Percentiles rank a stretch among this genome's conserved stretches.
phyloP scores from a whole-genome alignment of 352 stramenopile genomes.

The Phytopythium montanum region DNA sequence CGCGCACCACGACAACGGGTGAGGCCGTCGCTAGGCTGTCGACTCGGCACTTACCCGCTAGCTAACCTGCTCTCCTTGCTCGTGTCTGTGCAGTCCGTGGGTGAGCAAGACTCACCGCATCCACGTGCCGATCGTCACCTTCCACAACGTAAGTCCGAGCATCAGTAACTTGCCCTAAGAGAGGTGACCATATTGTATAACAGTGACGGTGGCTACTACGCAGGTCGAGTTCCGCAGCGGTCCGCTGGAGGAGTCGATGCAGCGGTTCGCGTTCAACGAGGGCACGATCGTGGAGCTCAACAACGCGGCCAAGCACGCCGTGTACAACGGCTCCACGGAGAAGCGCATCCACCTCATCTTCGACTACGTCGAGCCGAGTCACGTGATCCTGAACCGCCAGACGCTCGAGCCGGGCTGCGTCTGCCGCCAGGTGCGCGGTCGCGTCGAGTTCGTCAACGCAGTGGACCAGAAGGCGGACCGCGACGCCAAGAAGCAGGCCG shows the following conservation, averaged over 20 bases:
- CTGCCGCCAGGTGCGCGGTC: slow-evolving; percentile 49
- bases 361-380: slow-evolving; percentile 89
- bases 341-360: slow-evolving; percentile 96
- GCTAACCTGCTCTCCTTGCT: neutral
- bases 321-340: slow-evolving; percentile 84
- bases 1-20: slow-evolving; percentile 94
- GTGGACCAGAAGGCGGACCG: slow-evolving; percentile 21
- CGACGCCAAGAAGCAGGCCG: slow-evolving; percentile 18
- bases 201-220: neutral
- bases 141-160: slow-evolving; percentile 21
- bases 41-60: neutral
- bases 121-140: slow-evolving; percentile 92
- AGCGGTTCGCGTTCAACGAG: slow-evolving; percentile 86
- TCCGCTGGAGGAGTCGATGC: slow-evolving; percentile 41
- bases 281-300: slow-evolving; percentile 96
- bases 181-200: neutral
- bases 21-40: slow-evolving; percentile 9
- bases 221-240: slow-evolving; percentile 57
- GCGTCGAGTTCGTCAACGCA: slow-evolving; percentile 37
- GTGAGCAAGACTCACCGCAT: slow-evolving; percentile 92
- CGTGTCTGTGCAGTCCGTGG: slow-evolving; percentile 71
- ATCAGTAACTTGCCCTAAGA: neutral
- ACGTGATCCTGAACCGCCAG: slow-evolving; percentile 17
- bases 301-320: slow-evolving; percentile 93
- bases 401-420: slow-evolving; percentile 33